Base-by-base conservation (phyloP, 345 rosid genomes). In the Citrus glauca region DNA sequence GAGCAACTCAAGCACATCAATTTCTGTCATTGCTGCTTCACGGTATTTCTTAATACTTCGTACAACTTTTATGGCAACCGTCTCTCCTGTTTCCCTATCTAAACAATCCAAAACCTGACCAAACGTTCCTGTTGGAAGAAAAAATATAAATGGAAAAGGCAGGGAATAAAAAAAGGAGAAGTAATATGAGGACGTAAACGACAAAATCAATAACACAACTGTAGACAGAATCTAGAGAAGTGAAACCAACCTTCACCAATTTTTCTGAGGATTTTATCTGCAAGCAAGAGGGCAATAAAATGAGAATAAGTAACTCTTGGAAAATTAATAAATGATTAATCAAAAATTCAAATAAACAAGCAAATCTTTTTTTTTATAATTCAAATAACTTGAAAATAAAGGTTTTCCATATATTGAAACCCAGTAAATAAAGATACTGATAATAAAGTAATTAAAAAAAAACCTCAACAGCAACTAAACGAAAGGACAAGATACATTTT, bases 101-200 rank as follows among this genome's bases (percentile, higher is more conserved):
- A 90, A 91, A 67, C 95, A 91, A 83, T 91, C 93, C 85, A 91
- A 78, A 71, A 91, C 95, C 89, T 88, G 93, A 74, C 95, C 93
- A 71, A 91, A 91, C 40, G 93, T 89, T 35, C 95, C 95, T 91
- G 90, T 76, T 13, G 60, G 60, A 79, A 68, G 37, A 63, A 38
- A 65, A 85, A 8, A 53, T 45, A 74, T 38, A 33, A 16, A 68
- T 37, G 37, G 22, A 40, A 79, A 16, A 42, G 37, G 53, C 2
- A 9, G 9, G 9, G 8, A 1, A 1, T n/a, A 7, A 7, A 30
- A 68, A 5, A 66, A 27, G 28, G 19, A 68, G 40, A 63, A 42
- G 37, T 14, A 71, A 63, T 10, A 66, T 22, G 5, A 48, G 69
- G 62, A 66, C 20, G 25, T 16, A 30, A 28, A 37, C 59, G n/a